These are phyloP conservation scores for Microcos paniculata DNA, from an alignment of 345 rosid species.

Conservation along the genomic window DNA sequence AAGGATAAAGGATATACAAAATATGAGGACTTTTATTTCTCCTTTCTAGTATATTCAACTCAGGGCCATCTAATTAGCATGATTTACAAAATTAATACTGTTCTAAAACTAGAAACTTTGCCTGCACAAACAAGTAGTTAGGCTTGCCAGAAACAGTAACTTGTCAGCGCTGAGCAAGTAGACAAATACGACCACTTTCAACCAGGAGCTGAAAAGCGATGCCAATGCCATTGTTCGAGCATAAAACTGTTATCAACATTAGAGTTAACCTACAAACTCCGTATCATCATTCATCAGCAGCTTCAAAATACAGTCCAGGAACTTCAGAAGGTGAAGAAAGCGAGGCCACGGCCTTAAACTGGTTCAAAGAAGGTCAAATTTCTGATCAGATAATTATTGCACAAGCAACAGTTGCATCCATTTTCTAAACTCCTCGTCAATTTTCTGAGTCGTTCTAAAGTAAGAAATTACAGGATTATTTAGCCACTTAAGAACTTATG, in stretches of 20 bases:
- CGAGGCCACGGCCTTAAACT: conserved; percentile 59
- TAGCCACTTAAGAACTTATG: neutral
- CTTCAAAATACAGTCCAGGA: conserved; percentile 39
- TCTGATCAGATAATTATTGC: neutral
- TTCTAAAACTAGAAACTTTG: neutral
- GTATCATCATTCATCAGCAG: conserved; percentile 6
- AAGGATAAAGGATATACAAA: neutral
- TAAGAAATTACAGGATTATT: neutral
- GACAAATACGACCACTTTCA: neutral
- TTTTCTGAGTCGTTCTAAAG: neutral
- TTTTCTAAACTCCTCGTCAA: neutral
- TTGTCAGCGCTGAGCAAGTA: neutral
- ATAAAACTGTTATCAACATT: neutral
- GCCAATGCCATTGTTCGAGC: neutral
- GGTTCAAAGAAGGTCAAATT: conserved; percentile 16
- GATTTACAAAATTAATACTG: neutral
- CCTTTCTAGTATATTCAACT: no score
- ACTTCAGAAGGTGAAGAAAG: conserved; percentile 43
- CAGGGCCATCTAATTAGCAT: neutral
- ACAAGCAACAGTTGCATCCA: neutral
- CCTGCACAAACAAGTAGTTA: neutral
- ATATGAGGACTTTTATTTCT: neutral
- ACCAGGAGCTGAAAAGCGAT: neutral
- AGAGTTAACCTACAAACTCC: neutral
- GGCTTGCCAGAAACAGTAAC: neutral